Evolutionary conservation across 352 stramenopile species (phyloP), one percentile per base, ranked within the genome.

Genomic region (Blastocystis hominis): DNA sequence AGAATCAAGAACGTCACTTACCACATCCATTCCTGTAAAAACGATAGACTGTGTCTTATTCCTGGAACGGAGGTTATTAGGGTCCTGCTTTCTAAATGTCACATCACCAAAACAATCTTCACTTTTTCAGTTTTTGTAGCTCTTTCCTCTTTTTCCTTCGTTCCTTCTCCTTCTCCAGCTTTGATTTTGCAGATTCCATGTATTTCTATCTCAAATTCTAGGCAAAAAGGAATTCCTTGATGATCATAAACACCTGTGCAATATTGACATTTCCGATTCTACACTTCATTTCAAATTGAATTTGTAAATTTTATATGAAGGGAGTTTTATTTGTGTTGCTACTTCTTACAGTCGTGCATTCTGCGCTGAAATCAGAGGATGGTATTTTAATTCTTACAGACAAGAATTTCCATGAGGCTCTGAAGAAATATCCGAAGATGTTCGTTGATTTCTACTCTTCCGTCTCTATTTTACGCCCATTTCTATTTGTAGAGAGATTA

Each of bases 381-480:
- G 70, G 70, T 40, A 64, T 80, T 42, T 30, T 80, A 24, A 20
- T 80, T 62, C 70, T 80, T 40, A 54, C 53, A 42, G 70, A 80
- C 55, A 42, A n/a, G 42, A 80, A 80, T 63, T 80, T 80, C 42
- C 36, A 80, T 42, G 34, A 50, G 17, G 50, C 50, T 6, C 36
- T 54, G 36, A 80, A 80, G 70, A 13, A 80, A 24, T 34, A 80
- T 64, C 38, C 53, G 42, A 47, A 42, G 15, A 63, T 80, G 46
- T 80, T 80, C 44, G 38, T 80, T 9, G 70, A 80, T 15, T 80
- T 80, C 70, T 80, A 80, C 44, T 80, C 70, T 30, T 46, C 70
- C 17, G 70, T 80, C 38, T 59, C 10, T 6, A 24, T 30, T 30
- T 24, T 30, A 10, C 20, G 30, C 42, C 3, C 0, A 24, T 15